A percentile compares a stretch with the other conserved stretches of the same genome.
phyloP scores from a whole-genome alignment of 2,329 filamentous ascomycete species.

The Penicillium sp. region DNA sequence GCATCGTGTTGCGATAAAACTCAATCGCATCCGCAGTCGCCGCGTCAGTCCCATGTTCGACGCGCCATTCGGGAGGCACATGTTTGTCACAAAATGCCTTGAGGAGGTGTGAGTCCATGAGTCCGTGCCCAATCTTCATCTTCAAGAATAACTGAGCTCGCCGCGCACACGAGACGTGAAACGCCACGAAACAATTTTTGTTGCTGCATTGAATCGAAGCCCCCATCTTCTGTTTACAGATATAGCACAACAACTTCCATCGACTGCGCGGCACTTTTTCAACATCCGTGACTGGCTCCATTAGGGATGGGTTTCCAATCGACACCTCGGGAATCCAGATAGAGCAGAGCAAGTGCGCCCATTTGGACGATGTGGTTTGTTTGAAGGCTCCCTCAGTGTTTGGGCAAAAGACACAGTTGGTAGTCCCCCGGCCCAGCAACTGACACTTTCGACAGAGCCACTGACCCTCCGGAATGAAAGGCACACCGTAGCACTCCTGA shows the following conservation, averaged over 20 bases:
- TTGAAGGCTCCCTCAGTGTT: constrained; percentile 98
- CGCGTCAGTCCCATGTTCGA: constrained; percentile 74
- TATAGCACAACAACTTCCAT: constrained; percentile 93
- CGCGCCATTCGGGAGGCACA: constrained; percentile 79
- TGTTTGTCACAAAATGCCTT: constrained; percentile 97
- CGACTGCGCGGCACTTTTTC: constrained; percentile 93
- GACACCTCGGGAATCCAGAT: constrained; percentile 99
- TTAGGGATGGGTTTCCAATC: constrained; percentile 90
- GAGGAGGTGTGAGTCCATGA: constrained; percentile 73
- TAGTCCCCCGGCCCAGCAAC: constrained; percentile 83
- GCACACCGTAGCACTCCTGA: constrained; percentile 97
- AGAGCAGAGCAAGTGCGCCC: constrained; percentile 92
- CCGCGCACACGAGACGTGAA: constrained; percentile 93
- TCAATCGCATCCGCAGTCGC: constrained; percentile 78
- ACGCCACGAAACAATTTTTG: constrained; percentile 93
- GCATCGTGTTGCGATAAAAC: constrained; percentile 86
- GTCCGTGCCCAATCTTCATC: constrained; percentile 89
- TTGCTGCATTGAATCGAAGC: constrained; percentile 98
- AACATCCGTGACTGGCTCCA: constrained; percentile 97
- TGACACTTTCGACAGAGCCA: constrained; percentile 98
- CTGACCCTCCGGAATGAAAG: constrained; percentile 96
- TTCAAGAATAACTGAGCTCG: constrained; percentile 81
- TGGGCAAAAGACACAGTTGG: constrained; percentile 96
- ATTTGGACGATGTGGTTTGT: constrained; percentile 91
- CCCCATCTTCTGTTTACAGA: constrained; percentile 95